Evolutionary conservation across 2,329 filamentous ascomycete genomes (phyloP).

Genomic region (Dothideomycetes sp.): DNA sequence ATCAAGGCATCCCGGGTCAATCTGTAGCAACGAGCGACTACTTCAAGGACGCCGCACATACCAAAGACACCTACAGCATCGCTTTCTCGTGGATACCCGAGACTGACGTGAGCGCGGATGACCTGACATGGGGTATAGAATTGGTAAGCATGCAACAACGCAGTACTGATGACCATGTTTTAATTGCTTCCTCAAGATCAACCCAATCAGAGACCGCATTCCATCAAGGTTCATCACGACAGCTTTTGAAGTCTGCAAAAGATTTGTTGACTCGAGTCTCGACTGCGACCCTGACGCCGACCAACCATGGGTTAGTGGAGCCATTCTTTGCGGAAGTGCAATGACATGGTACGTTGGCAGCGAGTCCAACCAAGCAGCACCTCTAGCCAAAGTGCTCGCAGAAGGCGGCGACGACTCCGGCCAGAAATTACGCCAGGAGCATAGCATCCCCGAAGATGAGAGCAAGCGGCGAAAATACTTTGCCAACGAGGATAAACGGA

Average conservation of each 20-base stretch:
- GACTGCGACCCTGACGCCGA: constrained; percentile 86
- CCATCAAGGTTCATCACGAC: constrained; percentile 70
- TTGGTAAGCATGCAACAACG: constrained; percentile 16
- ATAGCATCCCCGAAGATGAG: constrained; percentile 25
- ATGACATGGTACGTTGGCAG: constrained; percentile 8
- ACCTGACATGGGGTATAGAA: constrained; percentile 88
- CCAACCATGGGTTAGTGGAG: constrained; percentile 74
- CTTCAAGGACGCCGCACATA: constrained; percentile 61
- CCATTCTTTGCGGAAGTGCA: constrained; percentile 21
- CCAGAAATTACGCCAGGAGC: constrained; percentile 16
- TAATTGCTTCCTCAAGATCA: not conserved
- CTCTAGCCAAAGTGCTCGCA: constrained; percentile 17
- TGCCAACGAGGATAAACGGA: constrained; percentile 22
- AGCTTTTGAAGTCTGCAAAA: constrained; percentile 74
- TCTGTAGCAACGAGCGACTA: constrained; percentile 61
- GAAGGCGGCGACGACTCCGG: constrained; percentile 32
- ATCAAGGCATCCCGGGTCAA: constrained; percentile 51
- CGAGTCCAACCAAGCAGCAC: constrained; percentile 16
- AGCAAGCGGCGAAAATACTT: constrained; percentile 36
- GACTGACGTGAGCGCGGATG: constrained; percentile 47
- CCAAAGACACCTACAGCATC: constrained; percentile 74
- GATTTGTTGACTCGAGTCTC: constrained; percentile 81
- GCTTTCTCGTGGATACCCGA: constrained; percentile 67
- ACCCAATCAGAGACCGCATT: constrained; percentile 71
- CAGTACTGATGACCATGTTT: not conserved